phyloP scores from a whole-genome alignment of 495 filamentous ascomycete genomes.

The Penicillium desertorum region DNA sequence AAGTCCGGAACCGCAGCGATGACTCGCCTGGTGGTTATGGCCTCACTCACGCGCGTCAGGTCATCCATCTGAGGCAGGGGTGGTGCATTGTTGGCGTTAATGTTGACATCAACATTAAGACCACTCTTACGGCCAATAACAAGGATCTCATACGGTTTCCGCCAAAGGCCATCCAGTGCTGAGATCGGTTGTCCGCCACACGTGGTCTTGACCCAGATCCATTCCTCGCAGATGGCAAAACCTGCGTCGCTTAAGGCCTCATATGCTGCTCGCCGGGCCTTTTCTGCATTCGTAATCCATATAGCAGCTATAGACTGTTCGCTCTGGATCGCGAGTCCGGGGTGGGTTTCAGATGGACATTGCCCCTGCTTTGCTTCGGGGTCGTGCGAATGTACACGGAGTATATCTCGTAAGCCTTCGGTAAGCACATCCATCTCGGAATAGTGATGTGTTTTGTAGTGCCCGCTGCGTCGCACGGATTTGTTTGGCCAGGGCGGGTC shows the following conservation, averaged over 20 bases:
- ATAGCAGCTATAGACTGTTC: slow-evolving; percentile 53
- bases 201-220: slow-evolving; percentile 90
- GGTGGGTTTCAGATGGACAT: neutral
- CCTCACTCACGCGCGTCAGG: slow-evolving; percentile 13
- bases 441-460: slow-evolving; percentile 59
- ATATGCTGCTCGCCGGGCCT: slow-evolving; percentile 58
- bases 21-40: slow-evolving; percentile 49
- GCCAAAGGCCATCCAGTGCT: slow-evolving; percentile 65
- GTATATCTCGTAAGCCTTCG: slow-evolving; percentile 28
- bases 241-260: slow-evolving; percentile 61
- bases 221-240: slow-evolving; percentile 71
- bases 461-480: slow-evolving; percentile 70
- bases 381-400: slow-evolving; percentile 29
- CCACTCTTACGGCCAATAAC: slow-evolving; percentile 54
- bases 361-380: neutral
- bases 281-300: slow-evolving; percentile 84
- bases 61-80: slow-evolving; percentile 1
- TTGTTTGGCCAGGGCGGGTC: slow-evolving; percentile 95
- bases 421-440: slow-evolving; percentile 34
- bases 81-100: neutral
- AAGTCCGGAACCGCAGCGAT: slow-evolving; percentile 83
- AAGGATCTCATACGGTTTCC: slow-evolving; percentile 84
- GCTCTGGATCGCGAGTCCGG: slow-evolving; percentile 10
- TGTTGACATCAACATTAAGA: neutral
- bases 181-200: slow-evolving; percentile 65